Evolutionary conservation across 140 eudicot species (phyloP).

Genomic region (Flaveria floridana): DNA sequence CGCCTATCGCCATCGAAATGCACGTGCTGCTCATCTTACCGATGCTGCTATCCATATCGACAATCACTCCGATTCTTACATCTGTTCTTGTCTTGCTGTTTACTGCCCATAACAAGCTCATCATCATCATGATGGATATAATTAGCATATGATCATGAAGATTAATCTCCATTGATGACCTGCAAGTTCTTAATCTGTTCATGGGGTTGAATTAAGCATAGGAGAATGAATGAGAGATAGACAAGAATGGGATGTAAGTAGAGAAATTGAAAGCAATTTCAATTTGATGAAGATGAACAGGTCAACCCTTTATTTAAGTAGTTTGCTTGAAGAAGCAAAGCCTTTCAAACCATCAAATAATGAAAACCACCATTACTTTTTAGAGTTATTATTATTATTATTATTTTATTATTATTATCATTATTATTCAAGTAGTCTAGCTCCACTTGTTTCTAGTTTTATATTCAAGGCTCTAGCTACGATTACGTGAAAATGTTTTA

Average conservation of each 20-base stretch:
- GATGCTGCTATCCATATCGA: constrained; percentile 11
- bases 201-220: not conserved
- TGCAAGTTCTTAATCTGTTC: not conserved
- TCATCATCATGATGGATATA: constrained; percentile 1
- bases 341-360: too few species aligned
- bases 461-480: too few species aligned
- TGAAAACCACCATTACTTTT: too few species aligned
- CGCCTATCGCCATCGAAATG: constrained; percentile 46
- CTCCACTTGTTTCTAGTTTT: too few species aligned
- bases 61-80: constrained; percentile 41
- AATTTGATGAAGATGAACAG: not conserved
- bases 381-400: too few species aligned
- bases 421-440: too few species aligned
- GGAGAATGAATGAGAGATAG: not conserved
- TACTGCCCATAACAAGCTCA: not conserved
- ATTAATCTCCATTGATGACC: not conserved
- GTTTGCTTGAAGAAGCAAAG: constrained; percentile 1
- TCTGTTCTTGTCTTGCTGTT: constrained; percentile 16
- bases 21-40: constrained; percentile 41
- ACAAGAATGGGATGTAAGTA: not conserved
- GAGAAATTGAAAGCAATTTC: not conserved
- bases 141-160: not conserved
- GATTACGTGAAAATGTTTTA: too few species aligned
- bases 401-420: too few species aligned
- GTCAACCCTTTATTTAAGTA: constrained; percentile 4